These are phyloP conservation scores for Trametes versicolor DNA, from an alignment of 1,284 basidiomycete genomes.

Conservation along the genomic window DNA sequence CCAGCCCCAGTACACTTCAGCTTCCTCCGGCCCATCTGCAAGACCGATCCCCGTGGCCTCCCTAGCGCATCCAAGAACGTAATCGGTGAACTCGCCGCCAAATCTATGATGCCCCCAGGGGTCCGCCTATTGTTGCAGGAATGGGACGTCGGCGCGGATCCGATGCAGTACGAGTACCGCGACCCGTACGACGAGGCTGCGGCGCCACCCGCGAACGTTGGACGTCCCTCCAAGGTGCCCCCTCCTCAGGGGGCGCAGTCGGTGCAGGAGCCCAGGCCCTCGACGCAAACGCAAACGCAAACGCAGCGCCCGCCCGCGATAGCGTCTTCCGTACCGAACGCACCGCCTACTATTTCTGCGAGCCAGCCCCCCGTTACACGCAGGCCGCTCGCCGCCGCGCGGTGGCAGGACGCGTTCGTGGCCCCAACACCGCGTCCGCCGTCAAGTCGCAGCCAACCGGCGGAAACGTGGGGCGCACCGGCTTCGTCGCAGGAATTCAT, in stretches of 20 bases:
- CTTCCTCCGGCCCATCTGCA: slow-evolving; percentile 62
- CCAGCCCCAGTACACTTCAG: slow-evolving; percentile 66
- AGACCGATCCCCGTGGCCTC: slow-evolving; percentile 43
- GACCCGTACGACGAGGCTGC: slow-evolving; percentile 60
- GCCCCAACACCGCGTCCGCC: slow-evolving; percentile 12
- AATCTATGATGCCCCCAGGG: slow-evolving; percentile 53
- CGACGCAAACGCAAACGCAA: slow-evolving; percentile 15
- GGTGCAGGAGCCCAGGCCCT: slow-evolving; percentile 16
- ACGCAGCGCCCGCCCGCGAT: slow-evolving; percentile 38
- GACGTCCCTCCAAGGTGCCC: slow-evolving; percentile 15
- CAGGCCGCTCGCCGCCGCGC: slow-evolving; percentile 24
- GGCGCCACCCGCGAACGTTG: neutral
- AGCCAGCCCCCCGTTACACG: slow-evolving; percentile 26
- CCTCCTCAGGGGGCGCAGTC: slow-evolving; percentile 9
- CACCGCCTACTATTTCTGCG: slow-evolving; percentile 38
- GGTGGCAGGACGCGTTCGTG: slow-evolving; percentile 20
- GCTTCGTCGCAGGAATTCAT: slow-evolving; percentile 55
- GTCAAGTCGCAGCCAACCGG: slow-evolving; percentile 33
- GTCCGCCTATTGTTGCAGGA: slow-evolving; percentile 71
- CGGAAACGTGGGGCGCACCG: slow-evolving; percentile 16
- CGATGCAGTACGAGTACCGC: slow-evolving; percentile 57
- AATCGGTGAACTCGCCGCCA: slow-evolving; percentile 1
- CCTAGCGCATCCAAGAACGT: slow-evolving; percentile 17
- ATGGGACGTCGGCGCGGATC: slow-evolving; percentile 68
- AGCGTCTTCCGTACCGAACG: slow-evolving; percentile 20